phyloP scores from a whole-genome alignment of 331 rosid genomes.

The Malus hybrid region DNA sequence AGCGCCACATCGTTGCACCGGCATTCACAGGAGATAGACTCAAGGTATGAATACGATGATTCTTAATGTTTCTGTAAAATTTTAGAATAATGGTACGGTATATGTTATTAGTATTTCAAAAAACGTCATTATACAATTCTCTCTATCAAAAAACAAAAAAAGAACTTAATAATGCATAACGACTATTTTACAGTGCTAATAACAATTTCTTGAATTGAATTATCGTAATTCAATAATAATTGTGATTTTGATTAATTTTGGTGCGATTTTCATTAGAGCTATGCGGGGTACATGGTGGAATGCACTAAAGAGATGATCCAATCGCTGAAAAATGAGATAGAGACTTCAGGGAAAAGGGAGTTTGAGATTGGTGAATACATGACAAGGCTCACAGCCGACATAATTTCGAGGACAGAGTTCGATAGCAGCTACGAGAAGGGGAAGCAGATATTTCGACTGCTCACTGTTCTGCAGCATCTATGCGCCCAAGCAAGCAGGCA shows the following conservation, averaged over 20 bases:
- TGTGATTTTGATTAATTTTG: not conserved
- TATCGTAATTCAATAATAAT: not conserved
- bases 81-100: too few species aligned
- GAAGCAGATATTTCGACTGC: conserved; percentile 73
- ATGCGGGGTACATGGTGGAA: conserved; percentile 90
- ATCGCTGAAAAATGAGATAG: conserved; percentile 44
- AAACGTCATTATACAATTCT: not conserved
- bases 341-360: conserved; percentile 38
- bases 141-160: not conserved
- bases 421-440: conserved; percentile 70
- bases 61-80: not conserved
- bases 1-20: conserved; percentile 90
- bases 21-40: conserved; percentile 80
- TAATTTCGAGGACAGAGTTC: conserved; percentile 81
- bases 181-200: not conserved
- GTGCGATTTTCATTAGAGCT: conserved; percentile 34
- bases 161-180: not conserved
- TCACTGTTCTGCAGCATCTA: conserved; percentile 48
- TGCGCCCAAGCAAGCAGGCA: conserved; percentile 90
- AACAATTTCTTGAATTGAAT: not conserved
- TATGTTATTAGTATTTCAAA: not conserved
- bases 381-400: conserved; percentile 73
- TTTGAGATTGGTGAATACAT: conserved; percentile 71
- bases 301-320: conserved; percentile 75
- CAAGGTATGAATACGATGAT: conserved; percentile 44